These are phyloP conservation scores for Flagelloscypha sp. DNA, from an alignment of 768 basidiomycete genomes.

Conservation along the genomic window DNA sequence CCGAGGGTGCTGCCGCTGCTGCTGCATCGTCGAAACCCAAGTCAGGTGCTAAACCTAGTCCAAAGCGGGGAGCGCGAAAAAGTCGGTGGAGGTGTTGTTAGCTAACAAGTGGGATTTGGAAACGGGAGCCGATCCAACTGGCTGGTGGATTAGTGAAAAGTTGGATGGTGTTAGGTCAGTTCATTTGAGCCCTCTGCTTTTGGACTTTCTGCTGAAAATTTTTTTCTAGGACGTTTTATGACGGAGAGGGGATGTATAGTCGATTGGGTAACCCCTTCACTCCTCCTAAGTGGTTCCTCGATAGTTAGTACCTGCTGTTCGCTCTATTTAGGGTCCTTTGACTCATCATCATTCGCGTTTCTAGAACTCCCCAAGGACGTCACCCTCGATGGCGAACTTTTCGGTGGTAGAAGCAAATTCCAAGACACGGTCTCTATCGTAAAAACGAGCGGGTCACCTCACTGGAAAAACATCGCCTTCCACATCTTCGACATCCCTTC, in stretches of 20 bases:
- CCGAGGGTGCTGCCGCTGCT: slow-evolving; percentile 10
- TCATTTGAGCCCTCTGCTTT: background rate
- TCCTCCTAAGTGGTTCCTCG: slow-evolving; percentile 49
- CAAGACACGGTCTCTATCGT: slow-evolving; percentile 53
- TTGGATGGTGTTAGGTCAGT: slow-evolving; percentile 53
- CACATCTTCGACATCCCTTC: slow-evolving; percentile 57
- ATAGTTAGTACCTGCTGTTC: slow-evolving; percentile 28
- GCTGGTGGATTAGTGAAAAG: slow-evolving; percentile 59
- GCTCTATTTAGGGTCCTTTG: background rate
- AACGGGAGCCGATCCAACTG: slow-evolving; percentile 43
- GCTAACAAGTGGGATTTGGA: slow-evolving; percentile 53
- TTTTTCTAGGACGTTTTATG: slow-evolving; percentile 37
- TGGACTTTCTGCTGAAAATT: background rate
- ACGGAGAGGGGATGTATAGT: slow-evolving; percentile 44
- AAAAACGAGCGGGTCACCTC: slow-evolving; percentile 47
- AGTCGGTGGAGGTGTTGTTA: slow-evolving; percentile 38
- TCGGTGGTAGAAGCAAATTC: slow-evolving; percentile 48
- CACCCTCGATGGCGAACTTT: slow-evolving; percentile 54
- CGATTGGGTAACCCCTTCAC: slow-evolving; percentile 53
- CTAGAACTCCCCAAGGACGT: slow-evolving; percentile 49
- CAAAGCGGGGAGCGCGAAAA: slow-evolving; percentile 17
- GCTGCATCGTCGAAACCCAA: slow-evolving; percentile 4
- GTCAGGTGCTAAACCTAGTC: slow-evolving; percentile 2
- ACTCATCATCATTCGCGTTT: slow-evolving; percentile 2
- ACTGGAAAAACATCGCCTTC: slow-evolving; percentile 48